phyloP scores from a whole-genome alignment of 805 yeast species.

The Hanseniaspora clermontiae region DNA sequence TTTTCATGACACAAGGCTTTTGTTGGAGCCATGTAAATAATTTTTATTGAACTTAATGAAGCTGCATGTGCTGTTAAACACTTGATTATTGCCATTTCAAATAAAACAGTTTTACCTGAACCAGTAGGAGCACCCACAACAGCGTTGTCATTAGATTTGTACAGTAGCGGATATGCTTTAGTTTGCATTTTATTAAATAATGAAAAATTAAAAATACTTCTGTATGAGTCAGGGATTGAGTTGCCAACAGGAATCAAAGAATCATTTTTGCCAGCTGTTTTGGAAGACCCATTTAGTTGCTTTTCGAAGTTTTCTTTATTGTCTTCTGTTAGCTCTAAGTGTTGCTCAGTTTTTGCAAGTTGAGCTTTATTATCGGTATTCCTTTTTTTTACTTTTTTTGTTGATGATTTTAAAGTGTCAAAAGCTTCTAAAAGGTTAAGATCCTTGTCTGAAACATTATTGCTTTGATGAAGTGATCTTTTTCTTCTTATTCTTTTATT shows the following conservation, averaged over 20 bases:
- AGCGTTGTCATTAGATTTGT: slow-evolving; percentile 29
- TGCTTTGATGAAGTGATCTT: not conserved
- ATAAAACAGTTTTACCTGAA: slow-evolving; percentile 45
- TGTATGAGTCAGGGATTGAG: not conserved
- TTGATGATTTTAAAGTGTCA: not conserved
- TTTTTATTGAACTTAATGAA: slow-evolving; percentile 23
- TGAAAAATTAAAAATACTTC: slow-evolving; percentile 26
- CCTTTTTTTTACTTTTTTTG: not conserved
- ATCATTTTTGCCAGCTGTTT: not conserved
- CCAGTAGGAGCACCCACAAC: slow-evolving; percentile 48
- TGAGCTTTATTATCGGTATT: too few relatives aligned
- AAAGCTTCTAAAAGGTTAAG: not conserved
- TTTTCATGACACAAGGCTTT: slow-evolving; percentile 45
- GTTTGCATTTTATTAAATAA: slow-evolving; percentile 42
- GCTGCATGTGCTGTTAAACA: slow-evolving; percentile 17
- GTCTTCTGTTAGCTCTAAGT: not conserved
- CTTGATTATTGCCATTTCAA: slow-evolving; percentile 38
- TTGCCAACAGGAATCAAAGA: not conserved
- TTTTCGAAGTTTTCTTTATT: not conserved
- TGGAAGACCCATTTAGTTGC: not conserved
- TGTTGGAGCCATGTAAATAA: slow-evolving; percentile 47
- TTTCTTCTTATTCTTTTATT: not conserved
- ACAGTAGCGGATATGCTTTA: slow-evolving; percentile 31
- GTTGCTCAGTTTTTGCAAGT: not conserved
- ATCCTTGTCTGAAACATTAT: not conserved